These are phyloP conservation scores for Blastocystis sp. DNA, from an alignment of 352 stramenopile genomes.

Conservation along the genomic window DNA sequence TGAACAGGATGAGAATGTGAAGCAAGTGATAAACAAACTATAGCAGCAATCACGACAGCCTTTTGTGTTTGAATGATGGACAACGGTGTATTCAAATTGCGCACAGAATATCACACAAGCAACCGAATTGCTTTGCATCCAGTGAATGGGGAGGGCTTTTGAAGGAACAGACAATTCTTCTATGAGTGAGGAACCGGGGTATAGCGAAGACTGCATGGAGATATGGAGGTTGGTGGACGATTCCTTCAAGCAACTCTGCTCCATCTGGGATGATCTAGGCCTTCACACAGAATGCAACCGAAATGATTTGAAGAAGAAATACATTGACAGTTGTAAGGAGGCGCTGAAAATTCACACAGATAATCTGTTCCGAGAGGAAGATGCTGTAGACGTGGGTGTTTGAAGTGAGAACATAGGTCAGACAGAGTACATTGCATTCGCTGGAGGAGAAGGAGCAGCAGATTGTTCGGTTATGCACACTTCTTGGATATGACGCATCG, in stretches of 20 bases:
- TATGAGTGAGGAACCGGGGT: not conserved
- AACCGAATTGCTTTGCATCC: too few relatives aligned
- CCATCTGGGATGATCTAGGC: conserved; percentile 17
- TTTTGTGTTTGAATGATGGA: too few relatives aligned
- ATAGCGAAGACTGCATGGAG: not conserved
- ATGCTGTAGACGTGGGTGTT: not conserved
- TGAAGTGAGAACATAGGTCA: not conserved
- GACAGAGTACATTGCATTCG: not conserved
- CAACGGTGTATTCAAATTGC: too few relatives aligned
- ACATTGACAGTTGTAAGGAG: not conserved
- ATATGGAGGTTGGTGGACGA: not conserved
- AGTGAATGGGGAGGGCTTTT: too few relatives aligned
- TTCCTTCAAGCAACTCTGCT: conserved; percentile 25
- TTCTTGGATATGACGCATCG: not conserved
- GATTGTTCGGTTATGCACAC: not conserved
- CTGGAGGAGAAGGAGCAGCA: conserved; percentile 6
- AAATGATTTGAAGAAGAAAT: not conserved
- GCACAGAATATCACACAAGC: too few relatives aligned
- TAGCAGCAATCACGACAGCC: too few relatives aligned
- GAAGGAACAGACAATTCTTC: not conserved
- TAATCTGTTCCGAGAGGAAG: not conserved
- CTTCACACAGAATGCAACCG: not conserved
- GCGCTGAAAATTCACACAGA: not conserved
- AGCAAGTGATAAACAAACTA: too few relatives aligned
- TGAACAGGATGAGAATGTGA: too few relatives aligned